Evolutionary conservation across 371 early-diverging fungal genomes (phyloP).

Genomic region (Basidiobolus meristosporus): DNA sequence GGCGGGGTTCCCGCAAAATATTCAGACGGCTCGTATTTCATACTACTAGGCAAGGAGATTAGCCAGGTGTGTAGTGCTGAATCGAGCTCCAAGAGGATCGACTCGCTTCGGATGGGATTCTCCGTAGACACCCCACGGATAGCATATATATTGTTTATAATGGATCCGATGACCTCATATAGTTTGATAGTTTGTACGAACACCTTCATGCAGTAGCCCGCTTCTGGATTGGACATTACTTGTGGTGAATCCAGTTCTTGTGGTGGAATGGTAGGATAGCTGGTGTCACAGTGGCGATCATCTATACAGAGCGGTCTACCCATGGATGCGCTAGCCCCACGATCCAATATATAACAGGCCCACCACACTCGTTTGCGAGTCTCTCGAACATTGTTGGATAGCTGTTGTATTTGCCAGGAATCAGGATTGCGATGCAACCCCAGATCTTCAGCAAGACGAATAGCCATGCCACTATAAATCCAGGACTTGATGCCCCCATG

Average conservation of each 20-base stretch:
- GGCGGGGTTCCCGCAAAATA: neutral
- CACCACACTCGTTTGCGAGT: constrained; percentile 39
- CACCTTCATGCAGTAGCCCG: too few species aligned
- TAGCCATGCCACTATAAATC: constrained; percentile 21
- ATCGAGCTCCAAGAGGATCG: too few species aligned
- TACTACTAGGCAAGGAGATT: too few species aligned
- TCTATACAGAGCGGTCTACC: constrained; percentile 25
- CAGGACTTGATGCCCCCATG: constrained; percentile 5
- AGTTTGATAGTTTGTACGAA: too few species aligned
- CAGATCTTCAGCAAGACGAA: constrained; percentile 37
- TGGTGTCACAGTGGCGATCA: constrained; percentile 23
- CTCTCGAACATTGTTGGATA: constrained; percentile 27
- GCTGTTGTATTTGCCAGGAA: constrained; percentile 12
- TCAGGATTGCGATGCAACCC: constrained; percentile 29
- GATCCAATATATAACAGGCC: constrained; percentile 33
- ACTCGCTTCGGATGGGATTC: too few species aligned
- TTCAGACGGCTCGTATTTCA: too few species aligned
- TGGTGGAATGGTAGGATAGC: neutral
- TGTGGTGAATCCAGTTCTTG: neutral
- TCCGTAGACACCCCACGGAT: too few species aligned
- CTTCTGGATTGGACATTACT: too few species aligned
- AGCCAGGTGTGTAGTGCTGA: too few species aligned
- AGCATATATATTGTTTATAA: too few species aligned
- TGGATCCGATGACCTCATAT: too few species aligned
- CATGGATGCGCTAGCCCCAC: constrained; percentile 15